phyloP scores from a whole-genome alignment of 169 alveolate genomes.

The Hepatocystis sp. region DNA sequence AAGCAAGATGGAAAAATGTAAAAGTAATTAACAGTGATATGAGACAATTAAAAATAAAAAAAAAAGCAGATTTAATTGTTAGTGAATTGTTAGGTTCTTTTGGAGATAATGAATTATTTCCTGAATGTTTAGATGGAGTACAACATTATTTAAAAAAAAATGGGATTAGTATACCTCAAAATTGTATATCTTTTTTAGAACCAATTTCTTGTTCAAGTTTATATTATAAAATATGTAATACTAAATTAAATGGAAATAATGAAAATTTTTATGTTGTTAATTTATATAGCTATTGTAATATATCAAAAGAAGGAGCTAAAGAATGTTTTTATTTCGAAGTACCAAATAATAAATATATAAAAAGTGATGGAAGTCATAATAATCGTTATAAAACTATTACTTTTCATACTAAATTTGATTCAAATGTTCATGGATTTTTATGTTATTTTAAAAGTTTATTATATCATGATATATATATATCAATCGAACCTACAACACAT shows the following conservation, averaged over 20 bases:
- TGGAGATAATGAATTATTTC: slow-evolving; percentile 87
- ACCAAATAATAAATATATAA: slow-evolving; percentile 5
- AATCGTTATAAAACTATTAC: slow-evolving; percentile 77
- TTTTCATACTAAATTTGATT: slow-evolving; percentile 75
- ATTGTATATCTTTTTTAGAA: slow-evolving; percentile 79
- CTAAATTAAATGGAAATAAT: slow-evolving; percentile 75
- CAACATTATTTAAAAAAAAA: slow-evolving; percentile 72
- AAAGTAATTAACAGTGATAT: slow-evolving; percentile 81
- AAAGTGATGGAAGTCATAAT: slow-evolving; percentile 27
- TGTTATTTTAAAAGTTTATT: slow-evolving; percentile 82
- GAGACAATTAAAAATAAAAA: slow-evolving; percentile 76
- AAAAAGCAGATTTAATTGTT: slow-evolving; percentile 80
- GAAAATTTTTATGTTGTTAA: slow-evolving; percentile 67
- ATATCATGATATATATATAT: slow-evolving; percentile 78
- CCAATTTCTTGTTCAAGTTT: slow-evolving; percentile 85
- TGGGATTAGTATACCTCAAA: slow-evolving; percentile 81
- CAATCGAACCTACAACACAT: slow-evolving; percentile 80
- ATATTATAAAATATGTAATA: slow-evolving; percentile 77
- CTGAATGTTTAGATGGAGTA: slow-evolving; percentile 86
- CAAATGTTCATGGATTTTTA: slow-evolving; percentile 84
- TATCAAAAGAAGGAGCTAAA: slow-evolving; percentile 78
- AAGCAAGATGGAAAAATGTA: slow-evolving; percentile 80
- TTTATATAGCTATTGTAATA: slow-evolving; percentile 72
- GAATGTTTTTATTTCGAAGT: slow-evolving; percentile 29
- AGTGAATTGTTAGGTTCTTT: slow-evolving; percentile 87